Percentiles rank a stretch among this genome's conserved stretches.
Conservation (phyloP, 2,329 filamentous ascomycete species). For the Fusarium torulosum region DNA sequence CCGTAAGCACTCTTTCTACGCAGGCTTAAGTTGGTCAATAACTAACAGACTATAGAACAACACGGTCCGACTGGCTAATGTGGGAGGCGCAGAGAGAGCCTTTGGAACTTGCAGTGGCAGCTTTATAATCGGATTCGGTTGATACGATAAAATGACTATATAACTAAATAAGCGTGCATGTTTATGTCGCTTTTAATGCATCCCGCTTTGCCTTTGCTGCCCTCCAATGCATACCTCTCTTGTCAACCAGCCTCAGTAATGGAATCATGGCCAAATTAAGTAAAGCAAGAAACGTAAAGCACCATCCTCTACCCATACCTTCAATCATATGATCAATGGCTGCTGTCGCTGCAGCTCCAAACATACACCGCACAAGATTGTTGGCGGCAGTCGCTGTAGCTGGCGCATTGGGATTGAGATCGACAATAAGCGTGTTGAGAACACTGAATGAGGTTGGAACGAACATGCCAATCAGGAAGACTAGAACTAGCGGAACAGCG, state of each 20-base stretch:
- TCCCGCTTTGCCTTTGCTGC: constrained; percentile 60
- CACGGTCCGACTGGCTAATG: constrained; percentile 95
- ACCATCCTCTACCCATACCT: constrained; percentile 71
- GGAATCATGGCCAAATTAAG: constrained; percentile 64
- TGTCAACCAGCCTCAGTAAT: constrained; percentile 62
- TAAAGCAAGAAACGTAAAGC: constrained; percentile 69
- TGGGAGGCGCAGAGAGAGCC: constrained; percentile 86
- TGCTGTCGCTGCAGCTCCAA: constrained; percentile 70
- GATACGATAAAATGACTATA: constrained; percentile 24
- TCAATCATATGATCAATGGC: constrained; percentile 70
- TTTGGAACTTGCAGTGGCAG: constrained; percentile 74
- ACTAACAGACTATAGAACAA: constrained; percentile 72
- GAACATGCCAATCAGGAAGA: constrained; percentile 68
- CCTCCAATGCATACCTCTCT: constrained; percentile 63
- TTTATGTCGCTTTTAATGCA: constrained; percentile 38
- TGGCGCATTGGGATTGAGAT: constrained; percentile 70
- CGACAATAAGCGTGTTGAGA: constrained; percentile 73
- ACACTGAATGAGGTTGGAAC: constrained; percentile 73
- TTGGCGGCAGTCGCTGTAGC: constrained; percentile 74
- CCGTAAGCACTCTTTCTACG: constrained; percentile 71
- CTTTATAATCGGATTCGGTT: constrained; percentile 59
- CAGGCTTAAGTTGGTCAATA: neutral
- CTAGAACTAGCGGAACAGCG: constrained; percentile 66
- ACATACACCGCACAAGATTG: constrained; percentile 72
- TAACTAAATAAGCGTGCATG: neutral